Evolutionary conservation across 306 rosid species (phyloP).

Genomic region (Vigna trinervia): DNA sequence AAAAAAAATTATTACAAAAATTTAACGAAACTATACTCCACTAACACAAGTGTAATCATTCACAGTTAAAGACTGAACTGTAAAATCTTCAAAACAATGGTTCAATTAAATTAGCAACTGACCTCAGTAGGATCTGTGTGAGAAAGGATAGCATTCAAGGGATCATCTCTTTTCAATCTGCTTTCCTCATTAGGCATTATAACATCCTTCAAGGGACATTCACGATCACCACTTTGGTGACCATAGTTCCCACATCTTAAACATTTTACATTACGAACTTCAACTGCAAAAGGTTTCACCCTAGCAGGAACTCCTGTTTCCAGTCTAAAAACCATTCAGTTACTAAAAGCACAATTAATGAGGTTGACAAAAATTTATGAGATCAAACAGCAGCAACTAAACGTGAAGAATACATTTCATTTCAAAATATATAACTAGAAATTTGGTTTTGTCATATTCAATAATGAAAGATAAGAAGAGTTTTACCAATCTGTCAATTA

Average conservation of each 20-base stretch:
- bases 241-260: constrained; percentile 87
- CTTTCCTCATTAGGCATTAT: constrained; percentile 92
- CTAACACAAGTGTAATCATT: neutral
- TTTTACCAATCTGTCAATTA: constrained; percentile 1
- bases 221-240: constrained; percentile 99
- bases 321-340: constrained; percentile 61
- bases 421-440: constrained; percentile 18
- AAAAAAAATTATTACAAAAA: neutral
- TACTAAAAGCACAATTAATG: constrained; percentile 34
- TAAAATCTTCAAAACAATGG: constrained; percentile 28
- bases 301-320: constrained; percentile 88
- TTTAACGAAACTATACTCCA: constrained; percentile 16
- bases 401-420: constrained; percentile 17
- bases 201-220: constrained; percentile 91
- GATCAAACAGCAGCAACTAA: constrained; percentile 29
- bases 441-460: constrained; percentile 16
- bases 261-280: constrained; percentile 93
- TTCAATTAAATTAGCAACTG: constrained; percentile 33
- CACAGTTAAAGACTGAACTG: constrained; percentile 25
- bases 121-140: constrained; percentile 85
- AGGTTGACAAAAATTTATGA: constrained; percentile 22
- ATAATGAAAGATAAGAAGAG: constrained; percentile 11
- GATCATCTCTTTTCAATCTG: constrained; percentile 93
- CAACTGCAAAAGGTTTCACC: constrained; percentile 93
- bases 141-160: constrained; percentile 88